Evolutionary conservation across 2,329 filamentous ascomycete species (phyloP), one percentile per base, ranked within the genome.

Genomic region (Cyphellophora europaea): DNA sequence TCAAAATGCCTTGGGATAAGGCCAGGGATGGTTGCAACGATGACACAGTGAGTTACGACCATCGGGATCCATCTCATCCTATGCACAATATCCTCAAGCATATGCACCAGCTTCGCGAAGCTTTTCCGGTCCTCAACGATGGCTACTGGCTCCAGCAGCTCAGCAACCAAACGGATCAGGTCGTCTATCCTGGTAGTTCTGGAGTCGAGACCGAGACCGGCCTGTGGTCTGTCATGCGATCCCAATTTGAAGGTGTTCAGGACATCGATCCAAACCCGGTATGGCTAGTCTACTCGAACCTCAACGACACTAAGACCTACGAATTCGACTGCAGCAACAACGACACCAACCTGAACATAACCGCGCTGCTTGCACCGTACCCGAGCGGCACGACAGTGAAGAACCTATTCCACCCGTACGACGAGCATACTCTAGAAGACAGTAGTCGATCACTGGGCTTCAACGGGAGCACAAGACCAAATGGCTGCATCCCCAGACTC

Each of bases 371-470:
- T 23, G 58, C 75, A 6, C 72, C 76, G 0, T 81, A 74, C 38
- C 57, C 62, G 10, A 51, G 55, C 2, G 68, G 65, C 10, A 70
- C 65, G 2, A 71, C 62, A 1, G 74, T 81, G 41, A 73, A 71
- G 49, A 79, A 78, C 46, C 50, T 81, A 10, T 77, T 81, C 51
- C 72, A 71, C 48, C 74, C 75, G 1, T 75, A 72, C 45, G 72
- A 76, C 15, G 65, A 73, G 41, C 58, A 69, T 37, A 65, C 55
- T 0, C 56, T 80, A n/a, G 59, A 61, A 32, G 50, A 53, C 1
- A 69, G 71, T 1, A 52, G 59, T 1, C 53, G 60, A 4, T 57
- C 56, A 18, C 59, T 74, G 25, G 62, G 62, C 10, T 59, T 72
- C 28, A 65, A 67, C 36, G 61, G 61, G 2, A 67, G 66, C 1